Percentiles rank a stretch among this genome's conserved stretches.
Conservation (phyloP, 345 rosid genomes). For the Erysimum cheiranthoides region DNA sequence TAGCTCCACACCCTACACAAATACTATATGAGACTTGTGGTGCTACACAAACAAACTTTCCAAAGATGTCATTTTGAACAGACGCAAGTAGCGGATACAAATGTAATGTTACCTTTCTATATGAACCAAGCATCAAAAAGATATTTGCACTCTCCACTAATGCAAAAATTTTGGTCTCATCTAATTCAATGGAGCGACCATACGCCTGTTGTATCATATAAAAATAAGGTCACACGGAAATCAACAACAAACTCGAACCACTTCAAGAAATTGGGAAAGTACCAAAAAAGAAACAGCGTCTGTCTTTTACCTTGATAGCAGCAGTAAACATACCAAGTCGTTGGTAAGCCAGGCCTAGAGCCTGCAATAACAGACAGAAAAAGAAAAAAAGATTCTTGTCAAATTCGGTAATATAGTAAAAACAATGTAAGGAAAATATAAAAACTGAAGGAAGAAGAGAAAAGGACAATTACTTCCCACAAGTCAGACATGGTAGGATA, state of each 20-base stretch:
- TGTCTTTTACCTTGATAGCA: slow-evolving; percentile 70
- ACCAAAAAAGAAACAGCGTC: slow-evolving; percentile 11
- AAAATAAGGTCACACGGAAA: not conserved
- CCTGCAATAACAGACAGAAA: slow-evolving; percentile 51
- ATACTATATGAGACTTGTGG: slow-evolving; percentile 39
- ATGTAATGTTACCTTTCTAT: slow-evolving; percentile 65
- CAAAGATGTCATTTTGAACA: slow-evolving; percentile 3
- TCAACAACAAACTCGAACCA: slow-evolving; percentile 20
- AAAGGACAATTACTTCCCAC: slow-evolving; percentile 76
- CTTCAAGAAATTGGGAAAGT: not conserved
- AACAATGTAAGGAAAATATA: slow-evolving; percentile 9
- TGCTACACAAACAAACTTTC: slow-evolving; percentile 27
- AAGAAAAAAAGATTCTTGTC: slow-evolving; percentile 12
- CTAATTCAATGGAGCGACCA: slow-evolving; percentile 87
- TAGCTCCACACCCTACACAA: slow-evolving; percentile 76
- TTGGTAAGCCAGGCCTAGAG: slow-evolving; percentile 92
- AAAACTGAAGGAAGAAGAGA: not conserved
- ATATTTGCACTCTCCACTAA: slow-evolving; percentile 89
- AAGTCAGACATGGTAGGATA: slow-evolving; percentile 77
- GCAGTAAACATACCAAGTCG: slow-evolving; percentile 96
- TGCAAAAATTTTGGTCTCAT: slow-evolving; percentile 67
- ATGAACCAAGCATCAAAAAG: slow-evolving; percentile 88
- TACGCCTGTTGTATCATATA: slow-evolving; percentile 64
- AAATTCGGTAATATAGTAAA: slow-evolving; percentile 8
- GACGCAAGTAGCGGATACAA: not conserved